Percentiles rank a stretch among this genome's conserved stretches.
phyloP scores from a whole-genome alignment of 768 basidiomycete species.

The Kwoniella newhampshirensis region DNA sequence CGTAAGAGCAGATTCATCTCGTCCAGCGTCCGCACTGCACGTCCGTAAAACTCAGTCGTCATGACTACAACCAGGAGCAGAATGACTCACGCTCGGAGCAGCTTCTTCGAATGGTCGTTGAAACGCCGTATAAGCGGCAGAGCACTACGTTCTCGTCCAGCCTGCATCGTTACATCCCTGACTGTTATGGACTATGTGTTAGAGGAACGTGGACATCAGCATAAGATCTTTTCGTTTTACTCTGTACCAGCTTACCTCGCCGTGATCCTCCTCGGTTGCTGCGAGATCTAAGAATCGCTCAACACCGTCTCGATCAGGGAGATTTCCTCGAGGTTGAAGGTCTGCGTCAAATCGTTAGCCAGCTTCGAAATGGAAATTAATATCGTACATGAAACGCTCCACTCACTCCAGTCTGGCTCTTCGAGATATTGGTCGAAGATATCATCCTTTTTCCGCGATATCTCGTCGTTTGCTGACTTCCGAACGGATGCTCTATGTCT shows the following conservation, averaged over 20 bases:
- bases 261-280: conserved; percentile 88
- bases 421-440: conserved; percentile 97
- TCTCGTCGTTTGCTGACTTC: conserved; percentile 66
- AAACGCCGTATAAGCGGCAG: conserved; percentile 93
- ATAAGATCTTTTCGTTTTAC: no score
- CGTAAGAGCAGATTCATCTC: conserved; percentile 10
- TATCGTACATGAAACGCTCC: conserved; percentile 2
- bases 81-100: conserved; percentile 58
- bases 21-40: conserved; percentile 7
- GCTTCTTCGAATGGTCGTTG: conserved; percentile 91
- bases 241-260: conserved; percentile 61
- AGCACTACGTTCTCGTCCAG: conserved; percentile 81
- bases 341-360: conserved; percentile 14
- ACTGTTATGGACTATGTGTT: conserved; percentile 74
- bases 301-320: conserved; percentile 52
- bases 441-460: conserved; percentile 82
- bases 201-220: not conserved
- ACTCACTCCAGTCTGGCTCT: conserved; percentile 85
- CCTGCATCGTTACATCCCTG: conserved; percentile 91
- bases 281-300: conserved; percentile 80
- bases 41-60: not conserved
- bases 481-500: conserved; percentile 90
- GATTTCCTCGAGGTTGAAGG: conserved; percentile 30
- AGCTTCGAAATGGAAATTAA: not conserved
- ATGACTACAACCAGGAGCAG: not conserved